A percentile compares a stretch with the other conserved stretches of the same genome.
Evolutionary conservation across 495 filamentous ascomycete genomes (phyloP).

Genomic region (Lasiosphaeriaceae sp.): DNA sequence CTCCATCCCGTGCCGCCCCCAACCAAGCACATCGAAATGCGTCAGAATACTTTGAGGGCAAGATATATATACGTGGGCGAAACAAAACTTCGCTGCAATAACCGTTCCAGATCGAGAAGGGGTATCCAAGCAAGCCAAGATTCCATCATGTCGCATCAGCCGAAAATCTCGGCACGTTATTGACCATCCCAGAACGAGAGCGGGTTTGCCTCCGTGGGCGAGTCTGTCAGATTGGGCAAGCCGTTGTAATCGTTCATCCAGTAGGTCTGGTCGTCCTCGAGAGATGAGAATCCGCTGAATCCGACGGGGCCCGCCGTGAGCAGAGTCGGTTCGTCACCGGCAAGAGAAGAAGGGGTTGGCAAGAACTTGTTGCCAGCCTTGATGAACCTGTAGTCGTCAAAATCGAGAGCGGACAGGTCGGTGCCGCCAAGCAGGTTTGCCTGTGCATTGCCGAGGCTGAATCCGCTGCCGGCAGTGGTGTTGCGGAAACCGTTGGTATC

Average conservation of each 20-base stretch:
- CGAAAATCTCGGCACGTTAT: constrained; percentile 15
- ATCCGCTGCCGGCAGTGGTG: constrained; percentile 42
- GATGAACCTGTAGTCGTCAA: constrained; percentile 51
- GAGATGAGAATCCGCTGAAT: constrained; percentile 18
- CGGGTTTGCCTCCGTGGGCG: constrained; percentile 26
- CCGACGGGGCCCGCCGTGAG: constrained; percentile 13
- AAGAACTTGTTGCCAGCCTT: constrained; percentile 47
- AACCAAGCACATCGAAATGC: not conserved
- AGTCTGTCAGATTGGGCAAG: constrained; percentile 26
- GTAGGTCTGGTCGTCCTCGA: constrained; percentile 31
- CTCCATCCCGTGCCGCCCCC: not conserved
- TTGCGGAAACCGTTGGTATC: constrained; percentile 49
- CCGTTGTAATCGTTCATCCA: constrained; percentile 28
- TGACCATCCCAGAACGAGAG: constrained; percentile 28
- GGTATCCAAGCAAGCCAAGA: constrained; percentile 19
- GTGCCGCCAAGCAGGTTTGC: constrained; percentile 48
- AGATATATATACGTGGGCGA: constrained; percentile 16
- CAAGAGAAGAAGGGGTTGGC: constrained; percentile 30
- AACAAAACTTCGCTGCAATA: constrained; percentile 7
- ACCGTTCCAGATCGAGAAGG: constrained; percentile 5
- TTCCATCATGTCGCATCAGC: constrained; percentile 19
- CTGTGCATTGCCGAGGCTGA: constrained; percentile 50
- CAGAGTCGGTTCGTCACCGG: constrained; percentile 32
- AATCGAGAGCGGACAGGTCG: constrained; percentile 57
- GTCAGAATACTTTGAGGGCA: not conserved